Conservation (phyloP, 148 eudicot species). For the Spergularia bocconei region DNA sequence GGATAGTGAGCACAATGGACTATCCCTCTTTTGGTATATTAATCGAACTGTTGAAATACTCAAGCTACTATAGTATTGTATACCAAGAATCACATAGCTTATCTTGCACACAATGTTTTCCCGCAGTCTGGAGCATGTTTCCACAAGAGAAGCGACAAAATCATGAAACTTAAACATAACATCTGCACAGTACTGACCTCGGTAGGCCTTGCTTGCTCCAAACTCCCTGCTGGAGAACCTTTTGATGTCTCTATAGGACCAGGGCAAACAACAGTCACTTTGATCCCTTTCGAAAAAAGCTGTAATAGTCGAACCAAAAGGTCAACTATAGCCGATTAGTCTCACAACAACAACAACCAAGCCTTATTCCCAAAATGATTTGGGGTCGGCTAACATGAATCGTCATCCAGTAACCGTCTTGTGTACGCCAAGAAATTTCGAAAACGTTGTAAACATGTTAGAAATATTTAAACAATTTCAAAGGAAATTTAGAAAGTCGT, state of each 20-base stretch:
- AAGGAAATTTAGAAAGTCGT: too few relatives aligned
- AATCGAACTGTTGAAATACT: neutral
- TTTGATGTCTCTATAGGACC: conserved; percentile 77
- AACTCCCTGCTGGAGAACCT: conserved; percentile 44
- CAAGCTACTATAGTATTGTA: neutral
- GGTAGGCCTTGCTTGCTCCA: conserved; percentile 32
- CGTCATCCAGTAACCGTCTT: too few relatives aligned
- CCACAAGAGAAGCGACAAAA: conserved; percentile 1
- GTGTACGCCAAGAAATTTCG: too few relatives aligned
- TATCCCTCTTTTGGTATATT: neutral
- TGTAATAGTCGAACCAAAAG: conserved; percentile 31
- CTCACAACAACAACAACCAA: too few relatives aligned
- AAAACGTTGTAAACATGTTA: too few relatives aligned
- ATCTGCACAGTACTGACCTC: conserved; percentile 49
- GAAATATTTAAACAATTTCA: too few relatives aligned
- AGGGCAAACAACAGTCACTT: conserved; percentile 91
- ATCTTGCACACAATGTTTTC: neutral
- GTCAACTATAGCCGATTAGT: neutral
- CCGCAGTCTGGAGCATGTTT: neutral
- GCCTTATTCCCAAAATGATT: too few relatives aligned
- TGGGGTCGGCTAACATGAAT: too few relatives aligned
- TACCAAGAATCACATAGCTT: neutral
- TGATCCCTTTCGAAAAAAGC: conserved; percentile 80
- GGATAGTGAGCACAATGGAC: neutral
- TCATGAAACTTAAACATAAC: neutral